Evolutionary conservation across 2,329 filamentous ascomycete species (phyloP).

Genomic region (Stemphylium beticola): DNA sequence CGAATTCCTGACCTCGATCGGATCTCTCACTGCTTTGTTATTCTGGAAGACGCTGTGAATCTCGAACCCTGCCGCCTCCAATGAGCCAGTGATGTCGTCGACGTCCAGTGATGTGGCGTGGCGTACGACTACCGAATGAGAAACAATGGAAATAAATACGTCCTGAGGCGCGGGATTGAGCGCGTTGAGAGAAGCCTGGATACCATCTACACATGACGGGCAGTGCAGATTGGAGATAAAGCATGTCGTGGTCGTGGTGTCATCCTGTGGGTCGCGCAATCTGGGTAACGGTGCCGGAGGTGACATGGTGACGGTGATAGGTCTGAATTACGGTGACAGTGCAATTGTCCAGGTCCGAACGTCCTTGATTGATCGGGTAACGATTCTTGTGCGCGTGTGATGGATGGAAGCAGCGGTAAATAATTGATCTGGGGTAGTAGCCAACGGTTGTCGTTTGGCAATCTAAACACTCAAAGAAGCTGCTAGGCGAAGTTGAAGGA

Average conservation of each 20-base stretch:
- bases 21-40: slow-evolving; percentile 17
- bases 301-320: slow-evolving; percentile 21
- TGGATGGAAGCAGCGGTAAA: slow-evolving; percentile 15
- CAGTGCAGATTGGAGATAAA: slow-evolving; percentile 79
- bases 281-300: slow-evolving; percentile 14
- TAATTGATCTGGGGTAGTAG: slow-evolving; percentile 15
- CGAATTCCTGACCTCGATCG: slow-evolving; percentile 23
- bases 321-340: slow-evolving; percentile 10
- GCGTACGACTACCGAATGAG: slow-evolving; percentile 69
- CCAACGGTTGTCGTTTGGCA: slow-evolving; percentile 26
- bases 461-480: slow-evolving; percentile 31
- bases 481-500: slow-evolving; percentile 19
- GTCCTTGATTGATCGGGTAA: slow-evolving; percentile 9
- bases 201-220: slow-evolving; percentile 73
- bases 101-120: slow-evolving; percentile 56
- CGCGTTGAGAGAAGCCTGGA: slow-evolving; percentile 62
- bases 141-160: slow-evolving; percentile 74
- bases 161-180: slow-evolving; percentile 59
- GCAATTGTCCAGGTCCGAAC: slow-evolving; percentile 20
- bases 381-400: slow-evolving; percentile 16
- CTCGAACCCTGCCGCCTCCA: slow-evolving; percentile 66
- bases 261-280: slow-evolving; percentile 20
- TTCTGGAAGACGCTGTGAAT: slow-evolving; percentile 57
- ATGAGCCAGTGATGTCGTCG: slow-evolving; percentile 51
- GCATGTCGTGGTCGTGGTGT: slow-evolving; percentile 59